phyloP scores from a whole-genome alignment of 306 rosid species.

The Gynostemma pentaphyllum region DNA sequence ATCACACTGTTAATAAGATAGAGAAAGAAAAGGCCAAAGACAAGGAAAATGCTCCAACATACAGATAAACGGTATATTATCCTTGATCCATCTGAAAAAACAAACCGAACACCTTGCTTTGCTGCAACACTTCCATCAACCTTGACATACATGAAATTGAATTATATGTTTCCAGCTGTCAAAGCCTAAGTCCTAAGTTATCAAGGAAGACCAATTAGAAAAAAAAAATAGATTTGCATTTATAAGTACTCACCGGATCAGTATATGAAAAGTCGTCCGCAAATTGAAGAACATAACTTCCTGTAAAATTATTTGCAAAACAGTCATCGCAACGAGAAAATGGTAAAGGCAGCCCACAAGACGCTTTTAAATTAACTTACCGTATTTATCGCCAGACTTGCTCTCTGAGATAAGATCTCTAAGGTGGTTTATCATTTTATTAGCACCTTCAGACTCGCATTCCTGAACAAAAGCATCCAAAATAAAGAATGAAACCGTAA shows the following conservation, averaged over 20 bases:
- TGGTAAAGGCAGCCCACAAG: not conserved
- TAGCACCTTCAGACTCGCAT: conserved; percentile 87
- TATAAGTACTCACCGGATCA: conserved; percentile 63
- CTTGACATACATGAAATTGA: conserved; percentile 19
- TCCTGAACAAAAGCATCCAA: conserved; percentile 40
- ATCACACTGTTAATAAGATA: conserved; percentile 1
- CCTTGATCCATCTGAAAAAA: conserved; percentile 91
- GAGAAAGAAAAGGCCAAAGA: not conserved
- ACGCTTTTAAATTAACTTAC: conserved; percentile 31
- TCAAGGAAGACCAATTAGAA: too few species aligned
- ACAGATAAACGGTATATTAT: conserved; percentile 93
- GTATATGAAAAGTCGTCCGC: conserved; percentile 85
- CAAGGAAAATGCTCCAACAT: conserved; percentile 16
- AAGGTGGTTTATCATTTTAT: conserved; percentile 67
- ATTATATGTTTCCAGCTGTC: not conserved
- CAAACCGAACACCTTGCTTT: conserved; percentile 90
- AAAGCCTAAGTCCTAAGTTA: too few species aligned
- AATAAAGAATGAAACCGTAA: conserved; percentile 12
- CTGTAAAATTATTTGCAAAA: conserved; percentile 23
- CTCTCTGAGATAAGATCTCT: conserved; percentile 52
- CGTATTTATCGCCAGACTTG: conserved; percentile 71
- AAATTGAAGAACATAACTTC: conserved; percentile 68
- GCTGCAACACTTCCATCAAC: conserved; percentile 85
- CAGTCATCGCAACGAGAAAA: not conserved
- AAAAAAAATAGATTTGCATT: conserved; percentile 4